Conservation (phyloP, 805 yeast species). For the Komagataella ulmi region DNA sequence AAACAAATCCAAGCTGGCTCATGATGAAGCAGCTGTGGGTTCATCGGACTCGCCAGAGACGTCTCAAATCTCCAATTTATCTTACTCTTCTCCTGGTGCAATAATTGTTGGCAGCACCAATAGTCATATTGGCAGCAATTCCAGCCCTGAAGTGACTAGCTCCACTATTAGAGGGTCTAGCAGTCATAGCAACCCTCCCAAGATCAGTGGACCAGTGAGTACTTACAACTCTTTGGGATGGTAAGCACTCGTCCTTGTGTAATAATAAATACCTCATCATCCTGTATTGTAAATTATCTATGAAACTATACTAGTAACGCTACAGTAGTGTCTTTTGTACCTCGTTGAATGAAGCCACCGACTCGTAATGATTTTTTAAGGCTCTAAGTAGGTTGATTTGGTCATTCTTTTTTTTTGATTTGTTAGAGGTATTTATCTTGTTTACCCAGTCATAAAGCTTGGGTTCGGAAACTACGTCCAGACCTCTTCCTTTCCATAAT, state of each 20-base stretch:
- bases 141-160: slow-evolving; percentile 1
- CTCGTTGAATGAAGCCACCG: neutral
- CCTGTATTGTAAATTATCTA: neutral
- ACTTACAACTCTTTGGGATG: slow-evolving; percentile 65
- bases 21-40: slow-evolving; percentile 1
- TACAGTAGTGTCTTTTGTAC: neutral
- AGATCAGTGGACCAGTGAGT: slow-evolving; percentile 57
- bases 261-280: neutral
- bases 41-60: slow-evolving; percentile 4
- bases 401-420: neutral
- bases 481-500: neutral
- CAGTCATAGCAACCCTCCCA: slow-evolving; percentile 18
- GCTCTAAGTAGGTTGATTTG: neutral
- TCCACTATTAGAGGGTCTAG: slow-evolving; percentile 4
- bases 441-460: neutral
- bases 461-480: neutral
- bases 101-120: slow-evolving; percentile 2
- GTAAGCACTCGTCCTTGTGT: slow-evolving; percentile 14
- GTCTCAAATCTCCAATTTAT: slow-evolving; percentile 6
- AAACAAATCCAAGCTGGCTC: slow-evolving; percentile 6
- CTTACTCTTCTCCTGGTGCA: slow-evolving; percentile 2
- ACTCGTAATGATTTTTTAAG: neutral
- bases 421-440: neutral
- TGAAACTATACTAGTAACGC: neutral
- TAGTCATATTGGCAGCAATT: slow-evolving; percentile 2